Evolutionary conservation across 495 filamentous ascomycete genomes (phyloP).

Genomic region (Penicillium egyptiacum): DNA sequence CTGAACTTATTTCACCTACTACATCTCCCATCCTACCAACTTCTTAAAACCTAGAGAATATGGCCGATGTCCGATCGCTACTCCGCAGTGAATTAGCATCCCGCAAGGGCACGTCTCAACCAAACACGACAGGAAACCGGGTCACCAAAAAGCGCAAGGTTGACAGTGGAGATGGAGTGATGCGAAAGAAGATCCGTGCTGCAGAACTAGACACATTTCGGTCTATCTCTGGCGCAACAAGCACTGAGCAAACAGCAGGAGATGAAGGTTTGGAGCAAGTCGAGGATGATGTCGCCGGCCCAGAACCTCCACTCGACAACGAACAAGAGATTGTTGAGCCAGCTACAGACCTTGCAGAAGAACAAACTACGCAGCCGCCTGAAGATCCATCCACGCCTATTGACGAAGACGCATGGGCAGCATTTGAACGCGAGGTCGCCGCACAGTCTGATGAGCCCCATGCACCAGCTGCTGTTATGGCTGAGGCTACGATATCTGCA

Average conservation of each 20-base stretch:
- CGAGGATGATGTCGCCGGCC: slow-evolving; percentile 34
- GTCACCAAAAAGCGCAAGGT: slow-evolving; percentile 61
- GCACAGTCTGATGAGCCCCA: slow-evolving; percentile 46
- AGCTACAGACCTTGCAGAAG: slow-evolving; percentile 14
- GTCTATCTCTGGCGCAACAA: slow-evolving; percentile 24
- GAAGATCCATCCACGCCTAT: slow-evolving; percentile 38
- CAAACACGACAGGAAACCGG: slow-evolving; percentile 40
- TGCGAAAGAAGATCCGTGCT: slow-evolving; percentile 50
- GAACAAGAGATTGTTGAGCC: slow-evolving; percentile 18
- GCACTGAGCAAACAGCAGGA: slow-evolving; percentile 21
- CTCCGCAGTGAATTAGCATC: slow-evolving; percentile 78
- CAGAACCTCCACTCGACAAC: slow-evolving; percentile 25
- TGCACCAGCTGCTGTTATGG: slow-evolving; percentile 34
- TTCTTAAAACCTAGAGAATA: slow-evolving; percentile 31
- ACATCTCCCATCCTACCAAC: neutral
- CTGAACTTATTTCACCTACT: slow-evolving; percentile 1
- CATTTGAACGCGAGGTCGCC: slow-evolving; percentile 84
- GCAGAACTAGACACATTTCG: slow-evolving; percentile 32
- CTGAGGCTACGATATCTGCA: slow-evolving; percentile 63
- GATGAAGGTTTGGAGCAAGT: slow-evolving; percentile 31
- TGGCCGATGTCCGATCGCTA: slow-evolving; percentile 83
- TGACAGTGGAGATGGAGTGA: slow-evolving; percentile 44
- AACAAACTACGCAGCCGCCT: slow-evolving; percentile 18
- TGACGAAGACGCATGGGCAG: slow-evolving; percentile 86
- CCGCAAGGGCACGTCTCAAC: slow-evolving; percentile 60